Conservation (phyloP, 257 asterid species). For the Solanum ossicruentum region DNA sequence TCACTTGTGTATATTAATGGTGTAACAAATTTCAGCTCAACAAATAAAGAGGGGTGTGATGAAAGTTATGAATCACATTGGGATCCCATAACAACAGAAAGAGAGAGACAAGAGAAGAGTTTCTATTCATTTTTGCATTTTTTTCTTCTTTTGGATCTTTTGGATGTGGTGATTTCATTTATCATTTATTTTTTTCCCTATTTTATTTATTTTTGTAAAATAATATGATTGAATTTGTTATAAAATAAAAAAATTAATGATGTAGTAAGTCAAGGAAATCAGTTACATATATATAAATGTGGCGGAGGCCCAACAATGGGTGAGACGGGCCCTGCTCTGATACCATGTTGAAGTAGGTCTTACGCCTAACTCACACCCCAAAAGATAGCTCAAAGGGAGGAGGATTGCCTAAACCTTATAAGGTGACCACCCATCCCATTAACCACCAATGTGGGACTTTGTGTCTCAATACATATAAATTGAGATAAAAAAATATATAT, state of each 20-base stretch:
- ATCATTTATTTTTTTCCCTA: neutral
- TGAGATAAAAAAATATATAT: no score
- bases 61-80: conserved; percentile 26
- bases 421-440: no score
- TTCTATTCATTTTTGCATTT: neutral
- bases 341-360: no score
- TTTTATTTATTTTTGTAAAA: neutral
- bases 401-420: no score
- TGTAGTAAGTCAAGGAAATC: no score
- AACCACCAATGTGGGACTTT: no score
- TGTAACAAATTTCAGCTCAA: conserved; percentile 29
- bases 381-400: no score
- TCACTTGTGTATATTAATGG: neutral
- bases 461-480: no score
- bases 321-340: no score
- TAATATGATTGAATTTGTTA: neutral
- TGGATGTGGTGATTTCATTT: neutral
- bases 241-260: neutral
- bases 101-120: neutral
- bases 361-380: no score
- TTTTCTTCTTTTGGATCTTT: neutral
- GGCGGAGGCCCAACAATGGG: no score
- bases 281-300: no score
- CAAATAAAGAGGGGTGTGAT: conserved; percentile 19
- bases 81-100: conserved; percentile 13